These are phyloP conservation scores for Sporothrix curviconia DNA, from an alignment of 2,329 filamentous ascomycete species.

Conservation along the genomic window DNA sequence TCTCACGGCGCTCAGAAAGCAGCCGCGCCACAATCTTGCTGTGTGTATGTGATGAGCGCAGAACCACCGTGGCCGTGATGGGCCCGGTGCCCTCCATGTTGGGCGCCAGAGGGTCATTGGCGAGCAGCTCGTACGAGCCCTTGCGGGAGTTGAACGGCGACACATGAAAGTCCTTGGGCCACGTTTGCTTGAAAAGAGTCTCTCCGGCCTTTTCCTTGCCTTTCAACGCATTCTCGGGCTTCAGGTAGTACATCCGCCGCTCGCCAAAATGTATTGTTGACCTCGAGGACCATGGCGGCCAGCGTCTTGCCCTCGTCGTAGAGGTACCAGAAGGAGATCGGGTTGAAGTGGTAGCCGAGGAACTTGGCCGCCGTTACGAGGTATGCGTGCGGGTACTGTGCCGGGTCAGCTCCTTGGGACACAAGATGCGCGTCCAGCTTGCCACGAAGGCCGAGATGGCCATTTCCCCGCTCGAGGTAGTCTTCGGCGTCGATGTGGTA, in stretches of 20 bases:
- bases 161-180: constrained; percentile 69
- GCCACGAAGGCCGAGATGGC: constrained; percentile 48
- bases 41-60: constrained; percentile 53
- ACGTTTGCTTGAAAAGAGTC: constrained; percentile 41
- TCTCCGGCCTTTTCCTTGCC: background rate
- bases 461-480: constrained; percentile 52
- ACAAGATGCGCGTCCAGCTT: constrained; percentile 56
- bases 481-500: constrained; percentile 54
- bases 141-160: constrained; percentile 65
- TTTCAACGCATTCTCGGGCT: background rate
- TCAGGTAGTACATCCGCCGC: constrained; percentile 57
- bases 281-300: constrained; percentile 61
- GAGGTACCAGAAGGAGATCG: constrained; percentile 73
- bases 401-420: constrained; percentile 49
- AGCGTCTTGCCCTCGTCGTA: constrained; percentile 54
- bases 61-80: constrained; percentile 54
- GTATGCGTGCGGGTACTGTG: constrained; percentile 60
- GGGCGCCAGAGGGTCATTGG: constrained; percentile 41
- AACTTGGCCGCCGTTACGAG: constrained; percentile 65
- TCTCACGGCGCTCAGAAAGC: constrained; percentile 38
- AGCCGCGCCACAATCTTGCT: constrained; percentile 57
- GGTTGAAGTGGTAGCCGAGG: constrained; percentile 66
- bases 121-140: constrained; percentile 46
- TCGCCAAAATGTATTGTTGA: constrained; percentile 75
- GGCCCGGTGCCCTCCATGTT: constrained; percentile 31